Evolutionary conservation across 176 grass and related monocot genomes (phyloP), one percentile per base, ranked within the genome.

Genomic region (Pharus latifolius): DNA sequence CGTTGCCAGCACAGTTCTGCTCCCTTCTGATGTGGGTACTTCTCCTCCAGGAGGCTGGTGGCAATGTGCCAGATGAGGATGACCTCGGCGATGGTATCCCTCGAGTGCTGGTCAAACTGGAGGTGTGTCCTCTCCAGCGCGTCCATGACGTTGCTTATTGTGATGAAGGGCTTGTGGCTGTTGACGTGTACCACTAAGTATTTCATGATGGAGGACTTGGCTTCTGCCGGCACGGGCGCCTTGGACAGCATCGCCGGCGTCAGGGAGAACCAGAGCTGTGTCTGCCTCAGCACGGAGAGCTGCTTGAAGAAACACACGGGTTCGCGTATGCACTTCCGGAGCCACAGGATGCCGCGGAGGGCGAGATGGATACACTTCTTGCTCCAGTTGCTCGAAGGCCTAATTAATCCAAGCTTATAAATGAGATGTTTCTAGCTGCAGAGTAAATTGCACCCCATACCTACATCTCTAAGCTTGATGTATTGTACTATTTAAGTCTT

Each of bases 201-300:
- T 0, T 48, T 3, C 3, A 60, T 6, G 55, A 74, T 35, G 1
- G 42, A 16, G 7, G 10, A 33, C 56, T 74, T 74, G 2, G n/a
- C 70, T 10, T 74, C 42, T 7, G 0, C 49, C 3, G 70, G 56
- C 7, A 71, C 67, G 2, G n/a, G n/a, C n/a, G 14, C 4, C 33
- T 24, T 70, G 3, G 0, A 2, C 4, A 3, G 3, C 13, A 38
- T 3, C 1, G 4, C 3, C 1, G 65, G 18, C 2, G 37, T 1
- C 24, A 22, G 5, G 47, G 11, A 23, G 11, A 34, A 23, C 27
- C 47, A 37, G n/a, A n/a, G n/a, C n/a, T n/a, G n/a, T n/a, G n/a
- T n/a, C n/a, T n/a, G n/a, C n/a, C n/a, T n/a, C 5, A 31, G 67
- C 23, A 70, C 16, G 15, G 67, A 70, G 15, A 70, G 42, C 4